Conservation (phyloP, 768 basidiomycete species). For the Psilocybe cyanescens region DNA sequence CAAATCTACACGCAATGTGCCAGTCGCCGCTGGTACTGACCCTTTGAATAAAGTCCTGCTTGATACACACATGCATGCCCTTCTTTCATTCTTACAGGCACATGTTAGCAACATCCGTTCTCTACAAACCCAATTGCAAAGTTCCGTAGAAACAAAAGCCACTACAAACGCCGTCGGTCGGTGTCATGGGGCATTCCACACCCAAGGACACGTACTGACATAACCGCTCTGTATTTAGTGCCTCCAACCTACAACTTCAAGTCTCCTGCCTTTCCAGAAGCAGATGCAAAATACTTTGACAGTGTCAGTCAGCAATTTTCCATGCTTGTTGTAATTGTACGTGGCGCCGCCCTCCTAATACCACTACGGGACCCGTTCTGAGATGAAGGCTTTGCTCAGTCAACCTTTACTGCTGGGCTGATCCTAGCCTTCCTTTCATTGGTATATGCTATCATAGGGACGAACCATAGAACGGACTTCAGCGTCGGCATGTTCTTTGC, state of each 20-base stretch:
- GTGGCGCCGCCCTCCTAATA: neutral
- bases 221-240: neutral
- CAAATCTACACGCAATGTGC: slow-evolving; percentile 2
- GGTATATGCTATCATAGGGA: slow-evolving; percentile 24
- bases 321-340: slow-evolving; percentile 32
- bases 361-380: neutral
- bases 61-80: slow-evolving; percentile 25
- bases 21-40: slow-evolving; percentile 4
- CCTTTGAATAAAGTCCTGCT: slow-evolving; percentile 12
- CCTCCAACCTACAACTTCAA: neutral
- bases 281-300: slow-evolving; percentile 17
- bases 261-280: neutral
- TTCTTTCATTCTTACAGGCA: slow-evolving; percentile 29
- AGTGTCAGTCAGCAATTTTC: slow-evolving; percentile 29
- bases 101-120: slow-evolving; percentile 30
- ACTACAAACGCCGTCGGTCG: neutral
- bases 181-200: neutral
- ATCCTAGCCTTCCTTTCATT: slow-evolving; percentile 31
- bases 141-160: neutral
- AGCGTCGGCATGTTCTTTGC: slow-evolving; percentile 35
- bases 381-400: slow-evolving; percentile 18
- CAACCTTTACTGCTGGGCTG: slow-evolving; percentile 33
- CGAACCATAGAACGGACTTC: slow-evolving; percentile 24
- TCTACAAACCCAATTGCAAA: slow-evolving; percentile 25
- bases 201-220: neutral